Base-by-base conservation (phyloP, 441 rosid genomes). In the Arabidopsis lyrata region DNA sequence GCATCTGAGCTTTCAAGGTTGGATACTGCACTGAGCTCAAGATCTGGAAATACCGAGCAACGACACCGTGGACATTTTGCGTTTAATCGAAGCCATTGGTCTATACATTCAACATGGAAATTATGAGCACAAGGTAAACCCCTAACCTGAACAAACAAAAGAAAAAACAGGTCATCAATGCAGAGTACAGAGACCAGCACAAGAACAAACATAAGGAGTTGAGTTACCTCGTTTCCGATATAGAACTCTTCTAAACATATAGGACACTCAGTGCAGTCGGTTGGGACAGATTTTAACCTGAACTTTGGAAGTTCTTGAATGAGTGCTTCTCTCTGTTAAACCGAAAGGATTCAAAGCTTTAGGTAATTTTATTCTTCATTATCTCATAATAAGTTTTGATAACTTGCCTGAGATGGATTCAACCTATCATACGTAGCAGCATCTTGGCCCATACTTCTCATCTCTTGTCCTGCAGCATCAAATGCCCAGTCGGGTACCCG, bases 101-200 rank as follows among this genome's bases (percentile, higher is more conserved):
- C 55, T 50, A 50, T 50, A 50, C 55, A 50, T 50, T 50, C 55
- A 50, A 50, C 55, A 50, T 50, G 55, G 55, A 50, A 50, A 50
- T 50, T 50, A 22, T 50, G 55, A 1, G 55, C 55, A 50, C 55
- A 50, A 3, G 55, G 55, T 50, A 50, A 50, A 50, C 55, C 55
- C 55, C 55, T 50, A 20, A 50, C 55, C 55, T 50, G 55, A 50
- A 18, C 54, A 48, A 7, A 45, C 27, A 24, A 24, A 24, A 24
- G 27, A 24, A 24, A 24, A 24, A 24, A 24, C 27, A 24, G 27
- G 27, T 24, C 27, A 24, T 24, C 27, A 24, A 24, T 24, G 27
- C 27, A 24, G 27, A 24, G 27, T 24, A 24, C 27, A 24, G 27
- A 24, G 27, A 24, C 27, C 27, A 24, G 27, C 27, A 24, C 27